Evolutionary conservation across 345 rosid genomes (phyloP).

Genomic region (Geranium brycei): DNA sequence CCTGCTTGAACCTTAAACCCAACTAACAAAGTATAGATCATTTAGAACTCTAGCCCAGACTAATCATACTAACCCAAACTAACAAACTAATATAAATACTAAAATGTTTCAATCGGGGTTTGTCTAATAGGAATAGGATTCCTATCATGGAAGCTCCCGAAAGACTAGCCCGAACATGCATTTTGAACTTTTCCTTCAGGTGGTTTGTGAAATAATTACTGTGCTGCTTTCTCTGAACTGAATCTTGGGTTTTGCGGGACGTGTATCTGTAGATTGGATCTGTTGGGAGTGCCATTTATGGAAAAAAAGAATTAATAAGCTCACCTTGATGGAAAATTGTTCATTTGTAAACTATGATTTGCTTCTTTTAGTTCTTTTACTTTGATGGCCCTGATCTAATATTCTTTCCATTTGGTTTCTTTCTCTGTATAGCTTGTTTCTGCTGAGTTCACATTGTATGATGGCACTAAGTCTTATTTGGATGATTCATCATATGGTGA

Average conservation of each 20-base stretch:
- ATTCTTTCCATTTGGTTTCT: conserved; percentile 4
- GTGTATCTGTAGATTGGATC: neutral
- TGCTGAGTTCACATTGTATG: conserved; percentile 91
- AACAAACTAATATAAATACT: too few relatives aligned
- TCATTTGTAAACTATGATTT: neutral
- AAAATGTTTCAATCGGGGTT: too few relatives aligned
- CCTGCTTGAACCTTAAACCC: too few relatives aligned
- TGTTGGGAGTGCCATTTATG: neutral
- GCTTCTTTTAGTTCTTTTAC: neutral
- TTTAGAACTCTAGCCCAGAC: too few relatives aligned
- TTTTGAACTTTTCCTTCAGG: neutral
- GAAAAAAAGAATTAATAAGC: neutral
- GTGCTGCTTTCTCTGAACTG: neutral
- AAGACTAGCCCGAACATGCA: too few relatives aligned
- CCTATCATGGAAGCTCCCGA: too few relatives aligned
- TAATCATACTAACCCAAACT: too few relatives aligned
- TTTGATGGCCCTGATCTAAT: neutral
- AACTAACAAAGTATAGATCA: too few relatives aligned
- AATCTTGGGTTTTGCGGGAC: neutral
- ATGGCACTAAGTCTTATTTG: conserved; percentile 76
- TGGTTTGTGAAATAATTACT: neutral
- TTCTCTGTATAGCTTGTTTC: conserved; percentile 53
- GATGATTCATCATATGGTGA: conserved; percentile 70
- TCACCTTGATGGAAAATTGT: neutral
- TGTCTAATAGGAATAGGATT: too few relatives aligned